A percentile compares a stretch with the other conserved stretches of the same genome.
These are phyloP conservation scores for Crithidia bombi DNA, from an alignment of 208 protist genomes.

Conservation along the genomic window DNA sequence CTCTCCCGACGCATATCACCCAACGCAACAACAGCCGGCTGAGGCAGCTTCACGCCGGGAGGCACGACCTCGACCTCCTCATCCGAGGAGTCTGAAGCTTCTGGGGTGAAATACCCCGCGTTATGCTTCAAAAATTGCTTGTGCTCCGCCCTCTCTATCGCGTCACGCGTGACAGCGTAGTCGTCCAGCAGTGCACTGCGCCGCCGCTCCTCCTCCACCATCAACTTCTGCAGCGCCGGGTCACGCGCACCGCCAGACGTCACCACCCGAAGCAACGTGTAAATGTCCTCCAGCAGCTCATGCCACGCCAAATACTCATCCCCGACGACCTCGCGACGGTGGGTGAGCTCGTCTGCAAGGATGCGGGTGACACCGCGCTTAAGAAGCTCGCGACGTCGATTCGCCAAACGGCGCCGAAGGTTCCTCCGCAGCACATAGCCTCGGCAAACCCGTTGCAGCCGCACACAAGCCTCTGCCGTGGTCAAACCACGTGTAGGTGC, in stretches of 20 bases:
- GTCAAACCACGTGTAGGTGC: neutral
- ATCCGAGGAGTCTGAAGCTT: conserved; percentile 9
- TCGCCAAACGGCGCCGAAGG: conserved; percentile 28
- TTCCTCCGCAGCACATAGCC: conserved; percentile 20
- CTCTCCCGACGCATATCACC: neutral
- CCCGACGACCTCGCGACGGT: conserved; percentile 16
- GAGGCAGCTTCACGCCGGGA: neutral
- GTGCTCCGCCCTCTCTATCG: conserved; percentile 33
- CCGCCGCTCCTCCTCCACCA: conserved; percentile 14
- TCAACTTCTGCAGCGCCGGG: conserved; percentile 9
- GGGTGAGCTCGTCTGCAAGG: conserved; percentile 32
- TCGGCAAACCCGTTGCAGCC: conserved; percentile 30
- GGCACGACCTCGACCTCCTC: neutral
- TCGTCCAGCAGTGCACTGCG: conserved; percentile 24
- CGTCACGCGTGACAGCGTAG: conserved; percentile 12
- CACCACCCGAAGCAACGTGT: neutral
- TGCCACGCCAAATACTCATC: conserved; percentile 25
- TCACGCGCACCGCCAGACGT: neutral
- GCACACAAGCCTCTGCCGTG: neutral
- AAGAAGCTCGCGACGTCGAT: conserved; percentile 28
- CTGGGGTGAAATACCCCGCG: neutral
- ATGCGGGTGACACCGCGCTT: conserved; percentile 27
- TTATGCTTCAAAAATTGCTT: conserved; percentile 30
- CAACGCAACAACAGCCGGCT: neutral
- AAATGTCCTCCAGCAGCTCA: conserved; percentile 1